Evolutionary conservation across 1,284 basidiomycete species (phyloP).

Genomic region (Irpex rosettiformis): DNA sequence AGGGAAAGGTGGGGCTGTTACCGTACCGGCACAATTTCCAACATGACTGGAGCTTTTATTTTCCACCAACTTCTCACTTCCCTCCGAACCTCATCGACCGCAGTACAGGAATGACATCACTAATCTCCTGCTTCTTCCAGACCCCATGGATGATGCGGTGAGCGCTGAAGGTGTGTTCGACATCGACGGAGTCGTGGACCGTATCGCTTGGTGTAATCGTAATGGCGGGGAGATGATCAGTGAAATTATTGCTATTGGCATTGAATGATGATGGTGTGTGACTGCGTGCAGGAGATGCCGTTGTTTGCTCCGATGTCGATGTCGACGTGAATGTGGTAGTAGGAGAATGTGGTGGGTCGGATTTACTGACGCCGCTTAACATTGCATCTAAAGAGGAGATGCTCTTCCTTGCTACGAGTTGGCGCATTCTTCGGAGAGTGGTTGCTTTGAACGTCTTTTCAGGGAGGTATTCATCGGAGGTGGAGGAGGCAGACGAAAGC

Average conservation of each 20-base stretch:
- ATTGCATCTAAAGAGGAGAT: constrained; percentile 6
- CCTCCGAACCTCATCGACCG: constrained; percentile 21
- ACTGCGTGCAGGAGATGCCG: background rate
- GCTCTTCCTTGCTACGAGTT: constrained; percentile 2
- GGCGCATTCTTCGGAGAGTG: background rate
- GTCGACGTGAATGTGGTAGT: background rate
- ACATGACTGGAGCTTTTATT: too few species aligned
- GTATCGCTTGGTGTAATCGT: background rate
- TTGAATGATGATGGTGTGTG: background rate
- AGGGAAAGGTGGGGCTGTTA: too few species aligned
- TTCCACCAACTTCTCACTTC: constrained; percentile 1
- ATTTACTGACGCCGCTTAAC: background rate
- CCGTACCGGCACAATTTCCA: too few species aligned
- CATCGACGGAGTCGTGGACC: background rate
- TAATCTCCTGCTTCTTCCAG: constrained; percentile 24
- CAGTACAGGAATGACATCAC: constrained; percentile 25
- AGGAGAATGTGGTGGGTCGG: background rate
- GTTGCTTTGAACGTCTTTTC: background rate
- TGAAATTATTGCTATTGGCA: background rate
- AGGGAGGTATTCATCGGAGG: background rate
- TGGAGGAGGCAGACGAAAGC: background rate
- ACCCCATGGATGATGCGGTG: constrained; percentile 19
- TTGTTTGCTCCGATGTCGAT: background rate
- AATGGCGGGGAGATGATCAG: background rate
- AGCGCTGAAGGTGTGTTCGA: constrained; percentile 8